Evolutionary conservation across 352 stramenopile genomes (phyloP).

Genomic region (Globisporangium emineosum): DNA sequence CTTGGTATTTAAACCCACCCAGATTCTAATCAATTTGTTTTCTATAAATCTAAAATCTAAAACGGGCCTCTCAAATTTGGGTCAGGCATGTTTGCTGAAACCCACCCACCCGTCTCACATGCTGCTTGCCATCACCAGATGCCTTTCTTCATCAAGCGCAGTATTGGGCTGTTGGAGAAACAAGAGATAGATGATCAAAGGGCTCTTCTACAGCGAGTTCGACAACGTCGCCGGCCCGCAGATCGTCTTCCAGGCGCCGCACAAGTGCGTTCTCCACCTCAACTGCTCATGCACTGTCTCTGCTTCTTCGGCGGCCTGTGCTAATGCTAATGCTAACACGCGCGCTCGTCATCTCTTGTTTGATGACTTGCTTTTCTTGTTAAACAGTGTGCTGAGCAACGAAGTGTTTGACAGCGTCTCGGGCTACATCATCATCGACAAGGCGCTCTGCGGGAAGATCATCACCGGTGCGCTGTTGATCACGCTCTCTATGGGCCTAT

Average conservation of each 20-base stretch:
- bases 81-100: background rate
- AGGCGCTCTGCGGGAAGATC: conserved; percentile 84
- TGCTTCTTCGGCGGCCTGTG: background rate
- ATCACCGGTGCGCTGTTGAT: conserved; percentile 48
- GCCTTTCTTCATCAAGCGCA: background rate
- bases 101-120: background rate
- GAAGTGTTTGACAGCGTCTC: conserved; percentile 86
- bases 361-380: background rate
- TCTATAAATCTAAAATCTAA: background rate
- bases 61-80: background rate
- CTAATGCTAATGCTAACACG: too few relatives aligned
- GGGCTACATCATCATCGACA: conserved; percentile 89
- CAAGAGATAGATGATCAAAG: conserved; percentile 72
- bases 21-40: background rate
- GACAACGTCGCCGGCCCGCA: conserved; percentile 89
- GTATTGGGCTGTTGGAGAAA: background rate
- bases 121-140: background rate
- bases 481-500: background rate
- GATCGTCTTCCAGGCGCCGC: conserved; percentile 87
- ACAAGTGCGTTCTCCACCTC: conserved; percentile 41
- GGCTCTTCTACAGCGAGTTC: conserved; percentile 91
- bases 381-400: conserved; percentile 65
- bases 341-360: background rate
- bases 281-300: background rate
- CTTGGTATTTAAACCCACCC: background rate